Evolutionary conservation across 768 basidiomycete genomes (phyloP).

Genomic region (Candolleomyces aberdarensis): DNA sequence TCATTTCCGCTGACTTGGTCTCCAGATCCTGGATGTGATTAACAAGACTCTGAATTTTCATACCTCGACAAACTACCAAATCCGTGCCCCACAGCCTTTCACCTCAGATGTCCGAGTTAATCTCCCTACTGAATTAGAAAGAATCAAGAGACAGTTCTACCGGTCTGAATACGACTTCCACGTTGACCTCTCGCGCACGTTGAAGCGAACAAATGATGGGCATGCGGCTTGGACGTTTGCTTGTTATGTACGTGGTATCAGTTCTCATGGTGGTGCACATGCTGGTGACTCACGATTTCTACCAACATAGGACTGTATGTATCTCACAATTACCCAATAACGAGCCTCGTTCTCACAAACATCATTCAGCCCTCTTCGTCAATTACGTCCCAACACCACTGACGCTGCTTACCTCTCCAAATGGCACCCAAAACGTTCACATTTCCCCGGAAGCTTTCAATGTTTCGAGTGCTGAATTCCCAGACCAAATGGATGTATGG

Average conservation of each 20-base stretch:
- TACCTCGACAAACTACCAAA: slow-evolving; percentile 59
- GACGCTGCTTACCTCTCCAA: slow-evolving; percentile 39
- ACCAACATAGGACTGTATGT: slow-evolving; percentile 36
- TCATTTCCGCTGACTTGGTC: background rate
- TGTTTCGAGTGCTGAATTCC: slow-evolving; percentile 50
- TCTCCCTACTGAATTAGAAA: slow-evolving; percentile 45
- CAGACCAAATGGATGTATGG: slow-evolving; percentile 53
- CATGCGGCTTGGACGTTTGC: slow-evolving; percentile 54
- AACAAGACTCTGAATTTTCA: slow-evolving; percentile 62
- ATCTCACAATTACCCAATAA: too few species aligned
- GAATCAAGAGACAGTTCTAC: slow-evolving; percentile 43
- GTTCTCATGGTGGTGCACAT: background rate
- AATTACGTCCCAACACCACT: slow-evolving; percentile 52
- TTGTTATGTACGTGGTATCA: slow-evolving; percentile 38
- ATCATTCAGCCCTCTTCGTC: slow-evolving; percentile 34
- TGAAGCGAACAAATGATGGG: slow-evolving; percentile 57
- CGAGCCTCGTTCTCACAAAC: background rate
- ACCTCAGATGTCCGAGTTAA: slow-evolving; percentile 55
- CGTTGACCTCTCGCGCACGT: slow-evolving; percentile 50
- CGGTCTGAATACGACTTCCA: slow-evolving; percentile 54
- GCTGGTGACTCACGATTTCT: background rate
- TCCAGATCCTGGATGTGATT: slow-evolving; percentile 55
- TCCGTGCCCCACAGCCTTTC: slow-evolving; percentile 52
- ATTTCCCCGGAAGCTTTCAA: slow-evolving; percentile 56
- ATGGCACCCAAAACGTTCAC: slow-evolving; percentile 46